phyloP scores from a whole-genome alignment of 1,284 basidiomycete genomes.

The Trichosporon sp. region DNA sequence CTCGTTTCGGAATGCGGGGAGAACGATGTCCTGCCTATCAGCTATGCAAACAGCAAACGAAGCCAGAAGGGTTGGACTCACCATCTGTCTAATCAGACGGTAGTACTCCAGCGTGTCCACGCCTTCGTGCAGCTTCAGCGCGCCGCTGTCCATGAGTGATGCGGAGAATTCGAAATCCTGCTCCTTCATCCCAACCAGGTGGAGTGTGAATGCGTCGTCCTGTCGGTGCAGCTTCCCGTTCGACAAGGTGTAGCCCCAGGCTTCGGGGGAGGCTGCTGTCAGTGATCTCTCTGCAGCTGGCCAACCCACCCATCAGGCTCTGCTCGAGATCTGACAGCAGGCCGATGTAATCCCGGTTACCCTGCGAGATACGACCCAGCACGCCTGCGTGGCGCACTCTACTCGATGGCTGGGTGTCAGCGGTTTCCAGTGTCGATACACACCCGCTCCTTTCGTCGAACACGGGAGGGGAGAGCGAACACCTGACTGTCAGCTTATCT shows the following conservation, averaged over 20 bases:
- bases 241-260: not conserved
- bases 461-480: not conserved
- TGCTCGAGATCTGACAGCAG: not conserved
- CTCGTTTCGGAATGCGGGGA: not conserved
- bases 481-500: not conserved
- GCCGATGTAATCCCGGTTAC: not conserved
- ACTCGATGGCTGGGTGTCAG: not conserved
- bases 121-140: not conserved
- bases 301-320: not conserved
- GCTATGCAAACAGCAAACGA: not conserved
- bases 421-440: not conserved
- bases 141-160: not conserved
- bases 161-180: not conserved
- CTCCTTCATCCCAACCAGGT: not conserved
- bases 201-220: not conserved
- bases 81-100: slow-evolving; percentile 4
- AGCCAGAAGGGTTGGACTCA: not conserved
- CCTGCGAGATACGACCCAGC: slow-evolving; percentile 8
- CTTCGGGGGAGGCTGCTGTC: not conserved
- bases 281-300: not conserved
- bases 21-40: not conserved
- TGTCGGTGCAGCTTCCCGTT: not conserved
- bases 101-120: slow-evolving; percentile 9
- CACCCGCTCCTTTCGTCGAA: not conserved
- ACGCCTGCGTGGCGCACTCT: not conserved